A percentile compares a stretch with the other conserved stretches of the same genome.
These are phyloP conservation scores for Pythium dissotocum DNA, from an alignment of 352 stramenopile genomes.

Conservation along the genomic window DNA sequence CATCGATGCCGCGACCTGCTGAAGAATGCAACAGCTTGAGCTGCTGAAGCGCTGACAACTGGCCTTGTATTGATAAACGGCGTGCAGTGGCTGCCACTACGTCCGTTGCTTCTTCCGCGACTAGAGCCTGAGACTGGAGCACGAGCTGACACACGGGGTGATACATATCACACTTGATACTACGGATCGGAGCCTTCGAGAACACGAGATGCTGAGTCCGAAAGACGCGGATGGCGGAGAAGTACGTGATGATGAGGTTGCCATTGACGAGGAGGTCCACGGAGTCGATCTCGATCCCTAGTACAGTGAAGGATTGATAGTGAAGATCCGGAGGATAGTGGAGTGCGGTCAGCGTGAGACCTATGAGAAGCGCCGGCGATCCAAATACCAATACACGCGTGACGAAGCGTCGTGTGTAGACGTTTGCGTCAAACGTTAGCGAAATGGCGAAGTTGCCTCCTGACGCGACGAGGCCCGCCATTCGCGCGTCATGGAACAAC, in stretches of 20 bases:
- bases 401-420: conserved; percentile 18
- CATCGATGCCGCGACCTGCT: background rate
- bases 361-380: conserved; percentile 12
- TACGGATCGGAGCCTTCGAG: conserved; percentile 4
- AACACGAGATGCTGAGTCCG: conserved; percentile 15
- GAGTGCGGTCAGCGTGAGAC: conserved; percentile 8
- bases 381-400: conserved; percentile 12
- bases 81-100: background rate
- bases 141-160: conserved; percentile 18
- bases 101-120: background rate
- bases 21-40: background rate
- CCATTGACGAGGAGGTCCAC: conserved; percentile 18
- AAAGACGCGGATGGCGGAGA: conserved; percentile 6
- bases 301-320: conserved; percentile 8
- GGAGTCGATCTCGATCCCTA: conserved; percentile 10
- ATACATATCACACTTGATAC: conserved; percentile 18
- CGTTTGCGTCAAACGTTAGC: conserved; percentile 13
- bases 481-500: conserved; percentile 18
- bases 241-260: conserved; percentile 21
- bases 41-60: background rate
- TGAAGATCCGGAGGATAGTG: conserved; percentile 17
- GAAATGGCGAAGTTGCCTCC: conserved; percentile 14
- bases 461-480: conserved; percentile 11
- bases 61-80: background rate
- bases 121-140: background rate